phyloP scores from a whole-genome alignment of 2,329 filamentous ascomycete genomes.

The Epichloe hybrida region DNA sequence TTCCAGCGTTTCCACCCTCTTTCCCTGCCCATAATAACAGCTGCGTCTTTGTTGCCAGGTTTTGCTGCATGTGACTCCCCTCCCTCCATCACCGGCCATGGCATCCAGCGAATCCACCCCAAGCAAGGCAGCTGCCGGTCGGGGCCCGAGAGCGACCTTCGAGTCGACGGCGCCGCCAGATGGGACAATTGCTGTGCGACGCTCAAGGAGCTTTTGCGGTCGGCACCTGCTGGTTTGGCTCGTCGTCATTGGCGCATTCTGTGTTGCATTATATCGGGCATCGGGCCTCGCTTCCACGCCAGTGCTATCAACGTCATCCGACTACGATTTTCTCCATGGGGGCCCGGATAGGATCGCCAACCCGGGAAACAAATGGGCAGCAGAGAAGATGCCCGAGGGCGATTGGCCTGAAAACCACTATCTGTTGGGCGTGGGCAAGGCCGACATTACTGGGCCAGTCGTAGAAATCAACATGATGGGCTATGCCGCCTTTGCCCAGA shows the following conservation, averaged over 20 bases:
- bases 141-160: constrained; percentile 1
- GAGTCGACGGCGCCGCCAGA: background rate
- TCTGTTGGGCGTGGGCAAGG: constrained; percentile 38
- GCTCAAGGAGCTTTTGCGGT: constrained; percentile 1
- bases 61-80: background rate
- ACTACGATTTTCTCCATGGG: constrained; percentile 2
- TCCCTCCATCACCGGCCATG: constrained; percentile 1
- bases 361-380: constrained; percentile 7
- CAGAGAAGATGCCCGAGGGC: constrained; percentile 5
- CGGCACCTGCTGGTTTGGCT: constrained; percentile 6
- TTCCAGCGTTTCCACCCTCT: background rate
- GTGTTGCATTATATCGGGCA: constrained; percentile 7
- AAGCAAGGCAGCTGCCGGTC: background rate
- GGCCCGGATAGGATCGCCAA: constrained; percentile 1
- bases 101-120: constrained; percentile 1
- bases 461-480: constrained; percentile 86
- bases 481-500: constrained; percentile 65
- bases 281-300: constrained; percentile 8
- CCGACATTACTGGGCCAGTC: constrained; percentile 53
- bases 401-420: constrained; percentile 19
- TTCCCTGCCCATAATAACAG: background rate
- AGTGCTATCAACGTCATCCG: constrained; percentile 7
- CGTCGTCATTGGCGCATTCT: constrained; percentile 6
- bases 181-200: background rate
- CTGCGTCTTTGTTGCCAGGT: background rate